A percentile compares a stretch with the other conserved stretches of the same genome.
These are phyloP conservation scores for Ceratobasidium sp. DNA, from an alignment of 1,284 basidiomycete species.

Conservation along the genomic window DNA sequence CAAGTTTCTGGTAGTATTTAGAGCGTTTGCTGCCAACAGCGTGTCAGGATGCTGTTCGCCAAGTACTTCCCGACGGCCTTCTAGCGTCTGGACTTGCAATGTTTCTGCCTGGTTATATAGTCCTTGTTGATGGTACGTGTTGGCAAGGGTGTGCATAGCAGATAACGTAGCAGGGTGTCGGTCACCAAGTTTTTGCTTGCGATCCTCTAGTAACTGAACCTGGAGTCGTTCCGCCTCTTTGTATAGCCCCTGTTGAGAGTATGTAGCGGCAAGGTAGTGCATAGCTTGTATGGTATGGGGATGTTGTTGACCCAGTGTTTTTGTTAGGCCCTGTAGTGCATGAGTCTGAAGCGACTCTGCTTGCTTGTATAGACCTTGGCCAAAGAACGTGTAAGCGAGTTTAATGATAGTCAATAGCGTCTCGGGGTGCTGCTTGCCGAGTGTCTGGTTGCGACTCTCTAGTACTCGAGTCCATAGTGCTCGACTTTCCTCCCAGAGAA, in stretches of 20 bases:
- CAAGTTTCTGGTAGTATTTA: background rate
- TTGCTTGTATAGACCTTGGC: background rate
- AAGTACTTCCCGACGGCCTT: background rate
- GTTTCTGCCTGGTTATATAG: slow-evolving; percentile 27
- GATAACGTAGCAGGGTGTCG: background rate
- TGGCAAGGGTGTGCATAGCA: slow-evolving; percentile 4
- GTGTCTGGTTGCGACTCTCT: background rate
- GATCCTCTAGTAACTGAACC: background rate
- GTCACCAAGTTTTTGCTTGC: background rate
- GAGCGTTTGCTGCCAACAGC: background rate
- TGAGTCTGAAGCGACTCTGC: background rate
- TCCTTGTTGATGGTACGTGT: background rate
- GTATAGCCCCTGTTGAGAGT: background rate
- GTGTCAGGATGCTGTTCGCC: slow-evolving; percentile 6
- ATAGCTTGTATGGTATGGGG: background rate
- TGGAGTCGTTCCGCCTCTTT: background rate
- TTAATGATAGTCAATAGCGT: background rate
- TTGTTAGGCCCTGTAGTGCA: background rate
- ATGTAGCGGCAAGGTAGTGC: background rate
- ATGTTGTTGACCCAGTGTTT: background rate
- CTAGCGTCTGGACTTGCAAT: background rate
- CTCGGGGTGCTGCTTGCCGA: background rate
- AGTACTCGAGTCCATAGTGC: background rate
- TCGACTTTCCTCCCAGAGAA: background rate
- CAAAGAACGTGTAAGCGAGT: background rate